A percentile compares a stretch with the other conserved stretches of the same genome.
Conservation (phyloP, 768 basidiomycete species). For the Suillus sp. region DNA sequence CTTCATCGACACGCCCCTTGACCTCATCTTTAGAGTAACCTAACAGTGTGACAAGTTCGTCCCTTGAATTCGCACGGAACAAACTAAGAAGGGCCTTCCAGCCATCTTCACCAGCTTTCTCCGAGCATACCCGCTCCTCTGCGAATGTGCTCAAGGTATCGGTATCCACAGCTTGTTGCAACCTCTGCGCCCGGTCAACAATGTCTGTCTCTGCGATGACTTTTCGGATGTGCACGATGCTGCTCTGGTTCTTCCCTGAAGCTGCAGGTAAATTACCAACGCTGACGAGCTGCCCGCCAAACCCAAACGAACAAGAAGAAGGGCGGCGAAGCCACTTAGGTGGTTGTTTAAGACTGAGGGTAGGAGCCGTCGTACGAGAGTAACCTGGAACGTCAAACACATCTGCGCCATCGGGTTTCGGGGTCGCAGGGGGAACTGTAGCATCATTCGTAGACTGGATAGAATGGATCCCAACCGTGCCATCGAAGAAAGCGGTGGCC, state of each 20-base stretch:
- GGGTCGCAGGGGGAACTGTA: conserved; percentile 41
- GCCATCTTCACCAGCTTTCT: conserved; percentile 47
- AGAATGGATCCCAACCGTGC: conserved; percentile 90
- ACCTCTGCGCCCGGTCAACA: conserved; percentile 68
- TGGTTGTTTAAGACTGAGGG: conserved; percentile 88
- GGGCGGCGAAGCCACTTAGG: conserved; percentile 96
- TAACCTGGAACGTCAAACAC: conserved; percentile 74
- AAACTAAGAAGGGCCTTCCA: conserved; percentile 91
- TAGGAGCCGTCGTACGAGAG: conserved; percentile 51
- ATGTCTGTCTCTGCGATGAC: conserved; percentile 77
- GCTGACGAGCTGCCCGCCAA: conserved; percentile 84
- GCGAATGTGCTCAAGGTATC: conserved; percentile 67
- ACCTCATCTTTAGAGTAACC: conserved; percentile 93
- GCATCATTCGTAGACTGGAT: conserved; percentile 82
- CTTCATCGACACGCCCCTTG: conserved; percentile 74
- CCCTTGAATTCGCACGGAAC: conserved; percentile 86
- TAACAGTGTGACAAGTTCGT: conserved; percentile 86
- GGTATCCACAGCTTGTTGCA: conserved; percentile 64
- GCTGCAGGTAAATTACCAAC: conserved; percentile 75
- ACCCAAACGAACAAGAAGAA: conserved; percentile 80
- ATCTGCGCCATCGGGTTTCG: conserved; percentile 63
- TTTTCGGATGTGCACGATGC: conserved; percentile 75
- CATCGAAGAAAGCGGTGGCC: conserved; percentile 93
- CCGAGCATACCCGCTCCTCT: conserved; percentile 46
- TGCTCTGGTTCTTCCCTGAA: conserved; percentile 81